Percentiles rank a stretch among this genome's conserved stretches.
These are phyloP conservation scores for Cyberlindnera veronae DNA, from an alignment of 805 yeast genomes.

Conservation along the genomic window DNA sequence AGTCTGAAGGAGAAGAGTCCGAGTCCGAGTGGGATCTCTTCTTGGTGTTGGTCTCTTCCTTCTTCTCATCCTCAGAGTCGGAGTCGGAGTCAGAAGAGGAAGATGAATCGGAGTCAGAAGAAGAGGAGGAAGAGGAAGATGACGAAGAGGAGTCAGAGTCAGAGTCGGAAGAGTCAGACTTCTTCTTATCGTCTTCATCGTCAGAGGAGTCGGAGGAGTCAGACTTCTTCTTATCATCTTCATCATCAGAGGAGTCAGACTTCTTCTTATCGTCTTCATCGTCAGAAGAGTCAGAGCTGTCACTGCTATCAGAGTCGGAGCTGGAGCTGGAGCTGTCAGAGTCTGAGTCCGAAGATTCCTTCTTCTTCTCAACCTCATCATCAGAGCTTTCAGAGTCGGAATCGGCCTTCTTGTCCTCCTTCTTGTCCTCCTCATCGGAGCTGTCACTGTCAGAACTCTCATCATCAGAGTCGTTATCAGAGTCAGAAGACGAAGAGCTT, in stretches of 20 bases:
- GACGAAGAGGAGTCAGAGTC: conserved; percentile 19
- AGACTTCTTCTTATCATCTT: too few relatives aligned
- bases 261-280: background rate
- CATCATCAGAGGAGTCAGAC: conserved; percentile 22
- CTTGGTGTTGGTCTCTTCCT: conserved; percentile 12
- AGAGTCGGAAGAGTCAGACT: conserved; percentile 24
- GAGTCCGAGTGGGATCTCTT: conserved; percentile 24
- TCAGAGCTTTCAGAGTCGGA: conserved; percentile 1
- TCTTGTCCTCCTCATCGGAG: conserved; percentile 4
- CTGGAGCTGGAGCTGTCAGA: conserved; percentile 12
- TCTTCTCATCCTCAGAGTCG: conserved; percentile 15
- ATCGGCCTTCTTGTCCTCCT: too few relatives aligned
- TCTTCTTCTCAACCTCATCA: background rate
- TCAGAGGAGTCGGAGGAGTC: conserved; percentile 8
- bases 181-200: conserved; percentile 7
- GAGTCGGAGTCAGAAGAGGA: conserved; percentile 17
- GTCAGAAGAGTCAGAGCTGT: conserved; percentile 18
- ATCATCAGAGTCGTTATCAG: conserved; percentile 4
- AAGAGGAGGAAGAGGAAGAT: conserved; percentile 15
- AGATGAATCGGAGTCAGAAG: conserved; percentile 9
- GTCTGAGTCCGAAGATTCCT: conserved; percentile 1
- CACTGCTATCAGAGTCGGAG: conserved; percentile 16
- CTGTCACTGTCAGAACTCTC: conserved; percentile 7
- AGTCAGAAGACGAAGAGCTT: conserved; percentile 16
- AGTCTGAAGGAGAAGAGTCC: conserved; percentile 19